Base-by-base conservation (phyloP, 2,329 filamentous ascomycete genomes). In the Phialophora chinensis region DNA sequence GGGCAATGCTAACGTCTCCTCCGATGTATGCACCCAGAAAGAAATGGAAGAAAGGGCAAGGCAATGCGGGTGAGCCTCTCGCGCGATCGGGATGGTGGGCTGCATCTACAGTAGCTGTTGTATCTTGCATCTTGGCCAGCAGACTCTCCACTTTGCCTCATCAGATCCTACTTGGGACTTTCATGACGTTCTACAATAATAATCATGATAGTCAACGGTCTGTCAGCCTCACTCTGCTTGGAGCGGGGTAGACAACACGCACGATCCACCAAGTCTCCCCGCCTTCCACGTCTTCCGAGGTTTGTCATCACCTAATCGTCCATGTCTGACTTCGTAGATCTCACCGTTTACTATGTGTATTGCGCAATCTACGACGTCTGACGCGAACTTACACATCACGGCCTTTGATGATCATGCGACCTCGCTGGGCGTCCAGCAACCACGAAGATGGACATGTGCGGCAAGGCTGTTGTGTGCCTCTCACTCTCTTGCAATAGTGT, bases 381-480 rank as follows among this genome's bases (percentile, higher is more conserved):
- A 44, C 38, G 2, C 0, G 6, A 1, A 17, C 17, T n/a, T 4
- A 1, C 5, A 44, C 14, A n/a, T 6, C 3, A 3, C 38, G 3
- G 31, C 38, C 11, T 31, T 25, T n/a, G 47, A 50, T 33, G 57
- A 60, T 60, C 57, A 60, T 47, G 42, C 57, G 57, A 47, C 14
- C 57, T 29, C 47, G 38, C 38, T 2, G 23, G 23, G 23, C 23
- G 23, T 25, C 35, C 35, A 44, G 38, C 38, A n/a, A n/a, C 17
- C 17, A 44, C 14, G 14, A 17, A 44, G 57, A 31, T 60, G 14
- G 14, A 42, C 35, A 27, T 14, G 2, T 52, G 49, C 49, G 5
- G 23, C 38, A 33, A 33, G 38, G 57, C 25, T 50, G 57, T 11
- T 60, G 29, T 42, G 33, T 58, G 4, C 27, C 38, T 42, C 56